Base-by-base conservation (phyloP, 2,329 filamentous ascomycete species). In the Fusarium decemcellulare region DNA sequence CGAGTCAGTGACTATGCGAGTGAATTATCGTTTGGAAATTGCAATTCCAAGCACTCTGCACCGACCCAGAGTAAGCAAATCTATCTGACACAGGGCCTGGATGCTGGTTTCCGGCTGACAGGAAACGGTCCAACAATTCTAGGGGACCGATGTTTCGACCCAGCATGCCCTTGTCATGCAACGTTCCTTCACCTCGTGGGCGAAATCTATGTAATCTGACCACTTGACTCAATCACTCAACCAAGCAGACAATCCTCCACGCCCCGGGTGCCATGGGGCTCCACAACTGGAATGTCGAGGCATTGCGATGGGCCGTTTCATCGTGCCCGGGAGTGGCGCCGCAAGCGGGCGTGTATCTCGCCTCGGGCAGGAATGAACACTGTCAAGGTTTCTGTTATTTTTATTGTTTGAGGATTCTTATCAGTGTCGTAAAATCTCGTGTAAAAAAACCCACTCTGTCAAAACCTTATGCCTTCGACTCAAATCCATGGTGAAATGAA, bases 321-420 rank as follows among this genome's bases (percentile, higher is more conserved):
- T 55, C 58, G 66, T 63, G 54, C 37, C 43, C 67, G 66, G 66
- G 57, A 67, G 62, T 67, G 67, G 67, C 67, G 61, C 32, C 66
- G 66, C 56, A 63, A 66, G 54, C 67, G 51, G 61, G 32, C 30
- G 18, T 37, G n/a, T 34, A n/a, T 18, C 18, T 16, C 8, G 47
- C 47, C 47, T 6, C 34, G 32, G 15, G 37, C 48, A 70, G 62
- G 67, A 70, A 69, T 70, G 62, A 3, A 23, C 18, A 23, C 18
- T 23, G 18, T 23, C 23, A 23, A 23, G 23, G 23, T 23, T 23
- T 23, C 23, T 23, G 23, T 23, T 23, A 23, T 23, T 23, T 23
- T 23, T 23, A 23, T 23, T 23, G 18, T 23, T 23, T 23, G 23
- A 23, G 23, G 5, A 23, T 5, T 23, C 23, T 23, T 23, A 23